A percentile compares a stretch with the other conserved stretches of the same genome.
Evolutionary conservation across 768 basidiomycete genomes (phyloP).

Genomic region (Phaffia australis): DNA sequence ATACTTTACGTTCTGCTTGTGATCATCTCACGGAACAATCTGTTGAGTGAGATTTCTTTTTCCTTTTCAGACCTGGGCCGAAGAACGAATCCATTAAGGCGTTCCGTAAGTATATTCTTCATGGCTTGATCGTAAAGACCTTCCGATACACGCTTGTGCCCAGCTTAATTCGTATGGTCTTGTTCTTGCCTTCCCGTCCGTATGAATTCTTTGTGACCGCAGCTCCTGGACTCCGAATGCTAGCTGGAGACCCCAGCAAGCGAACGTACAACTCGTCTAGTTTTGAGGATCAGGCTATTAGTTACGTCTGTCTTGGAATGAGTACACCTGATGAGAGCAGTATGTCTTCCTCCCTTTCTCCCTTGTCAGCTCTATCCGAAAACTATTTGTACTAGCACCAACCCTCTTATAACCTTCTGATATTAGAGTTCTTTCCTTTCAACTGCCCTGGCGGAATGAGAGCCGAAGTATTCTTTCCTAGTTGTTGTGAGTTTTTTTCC

Average conservation of each 20-base stretch:
- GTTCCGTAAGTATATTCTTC: slow-evolving; percentile 32
- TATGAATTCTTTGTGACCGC: no score
- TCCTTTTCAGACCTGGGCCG: slow-evolving; percentile 27
- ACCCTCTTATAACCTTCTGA: neutral
- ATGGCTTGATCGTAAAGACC: no score
- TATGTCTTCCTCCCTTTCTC: neutral
- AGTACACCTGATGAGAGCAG: neutral
- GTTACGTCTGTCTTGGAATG: slow-evolving; percentile 43
- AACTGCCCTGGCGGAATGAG: slow-evolving; percentile 39
- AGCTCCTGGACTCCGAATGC: slow-evolving; percentile 37
- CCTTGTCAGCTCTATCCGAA: neutral
- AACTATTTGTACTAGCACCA: neutral
- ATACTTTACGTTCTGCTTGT: slow-evolving; percentile 20
- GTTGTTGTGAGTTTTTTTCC: neutral
- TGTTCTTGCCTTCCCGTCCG: no score
- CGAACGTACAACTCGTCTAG: slow-evolving; percentile 44
- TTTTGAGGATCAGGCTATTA: slow-evolving; percentile 41
- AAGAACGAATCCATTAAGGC: slow-evolving; percentile 35
- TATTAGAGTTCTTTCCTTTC: slow-evolving; percentile 36
- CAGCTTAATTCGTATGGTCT: no score
- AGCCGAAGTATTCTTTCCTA: slow-evolving; percentile 40
- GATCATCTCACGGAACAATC: neutral
- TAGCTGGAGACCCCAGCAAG: slow-evolving; percentile 40
- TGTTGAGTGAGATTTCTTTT: no score
- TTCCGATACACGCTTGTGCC: no score